Percentiles rank a stretch among this genome's conserved stretches.
These are phyloP conservation scores for Ganoderma sinense DNA, from an alignment of 1,284 basidiomycete genomes.

Conservation along the genomic window DNA sequence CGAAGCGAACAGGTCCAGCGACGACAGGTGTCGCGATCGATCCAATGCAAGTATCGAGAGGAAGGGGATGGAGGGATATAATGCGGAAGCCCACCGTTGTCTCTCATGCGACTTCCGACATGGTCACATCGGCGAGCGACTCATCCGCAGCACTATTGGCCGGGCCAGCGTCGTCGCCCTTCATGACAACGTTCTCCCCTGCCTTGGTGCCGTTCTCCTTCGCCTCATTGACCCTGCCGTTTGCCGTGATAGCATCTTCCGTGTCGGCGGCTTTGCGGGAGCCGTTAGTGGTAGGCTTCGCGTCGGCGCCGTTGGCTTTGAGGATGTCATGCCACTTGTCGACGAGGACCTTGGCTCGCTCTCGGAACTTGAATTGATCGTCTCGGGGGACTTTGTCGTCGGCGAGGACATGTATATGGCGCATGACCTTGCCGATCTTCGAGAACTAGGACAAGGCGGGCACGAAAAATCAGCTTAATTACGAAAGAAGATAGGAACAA, in stretches of 20 bases:
- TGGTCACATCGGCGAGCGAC: constrained; percentile 52
- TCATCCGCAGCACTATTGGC: constrained; percentile 41
- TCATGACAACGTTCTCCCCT: constrained; percentile 36
- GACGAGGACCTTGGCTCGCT: constrained; percentile 77
- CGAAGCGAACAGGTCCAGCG: not conserved
- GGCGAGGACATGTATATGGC: constrained; percentile 83
- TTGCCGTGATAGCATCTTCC: constrained; percentile 33
- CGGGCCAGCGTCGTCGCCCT: constrained; percentile 32
- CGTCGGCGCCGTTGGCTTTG: constrained; percentile 48
- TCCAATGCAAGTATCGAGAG: not conserved
- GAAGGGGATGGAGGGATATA: not conserved
- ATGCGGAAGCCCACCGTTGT: not conserved
- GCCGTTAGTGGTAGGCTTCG: constrained; percentile 35
- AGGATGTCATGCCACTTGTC: constrained; percentile 78
- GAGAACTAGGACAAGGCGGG: constrained; percentile 66
- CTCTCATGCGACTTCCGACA: constrained; percentile 48
- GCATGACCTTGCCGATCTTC: constrained; percentile 99
- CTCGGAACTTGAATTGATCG: constrained; percentile 87
- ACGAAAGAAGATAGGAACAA: constrained; percentile 29
- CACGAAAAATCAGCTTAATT: constrained; percentile 29
- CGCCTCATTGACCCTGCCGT: constrained; percentile 29
- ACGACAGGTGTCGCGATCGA: not conserved
- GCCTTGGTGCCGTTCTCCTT: constrained; percentile 31
- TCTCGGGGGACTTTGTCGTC: constrained; percentile 81
- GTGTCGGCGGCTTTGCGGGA: constrained; percentile 34